Conservation (phyloP, 345 rosid genomes). For the Melaleuca quinquenervia region DNA sequence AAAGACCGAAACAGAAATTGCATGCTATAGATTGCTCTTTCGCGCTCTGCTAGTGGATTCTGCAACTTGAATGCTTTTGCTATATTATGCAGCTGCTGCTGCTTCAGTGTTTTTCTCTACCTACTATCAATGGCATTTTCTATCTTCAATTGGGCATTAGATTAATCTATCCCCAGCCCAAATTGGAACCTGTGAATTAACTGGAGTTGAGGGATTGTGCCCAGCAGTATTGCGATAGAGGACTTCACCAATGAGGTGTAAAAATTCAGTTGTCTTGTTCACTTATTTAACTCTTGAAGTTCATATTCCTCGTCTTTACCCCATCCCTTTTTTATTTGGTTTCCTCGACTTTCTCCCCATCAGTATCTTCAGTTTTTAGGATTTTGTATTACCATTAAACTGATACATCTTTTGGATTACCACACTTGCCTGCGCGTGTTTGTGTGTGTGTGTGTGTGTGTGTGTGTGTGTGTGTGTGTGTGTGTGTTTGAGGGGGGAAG, state of each 20-base stretch:
- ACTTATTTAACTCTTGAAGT: neutral
- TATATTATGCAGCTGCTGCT: neutral
- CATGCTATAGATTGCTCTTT: neutral
- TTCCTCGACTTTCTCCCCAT: neutral
- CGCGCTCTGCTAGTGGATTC: neutral
- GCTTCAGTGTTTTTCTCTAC: neutral
- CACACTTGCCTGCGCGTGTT: neutral
- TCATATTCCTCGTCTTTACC: neutral
- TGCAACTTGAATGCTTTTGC: neutral
- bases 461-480: neutral
- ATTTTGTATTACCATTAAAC: neutral
- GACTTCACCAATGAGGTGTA: neutral
- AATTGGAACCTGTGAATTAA: neutral
- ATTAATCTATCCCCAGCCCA: neutral
- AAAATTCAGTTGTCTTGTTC: neutral
- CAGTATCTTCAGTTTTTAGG: neutral
- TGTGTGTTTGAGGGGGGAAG: neutral
- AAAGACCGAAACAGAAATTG: neutral
- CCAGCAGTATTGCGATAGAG: neutral
- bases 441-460: neutral
- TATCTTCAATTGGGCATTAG: neutral
- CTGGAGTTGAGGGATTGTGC: neutral
- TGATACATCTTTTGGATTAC: neutral
- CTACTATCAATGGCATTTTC: neutral
- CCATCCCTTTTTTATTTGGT: neutral